These are phyloP conservation scores for Pestalotiopsis fici DNA, from an alignment of 2,329 filamentous ascomycete species.

Conservation along the genomic window DNA sequence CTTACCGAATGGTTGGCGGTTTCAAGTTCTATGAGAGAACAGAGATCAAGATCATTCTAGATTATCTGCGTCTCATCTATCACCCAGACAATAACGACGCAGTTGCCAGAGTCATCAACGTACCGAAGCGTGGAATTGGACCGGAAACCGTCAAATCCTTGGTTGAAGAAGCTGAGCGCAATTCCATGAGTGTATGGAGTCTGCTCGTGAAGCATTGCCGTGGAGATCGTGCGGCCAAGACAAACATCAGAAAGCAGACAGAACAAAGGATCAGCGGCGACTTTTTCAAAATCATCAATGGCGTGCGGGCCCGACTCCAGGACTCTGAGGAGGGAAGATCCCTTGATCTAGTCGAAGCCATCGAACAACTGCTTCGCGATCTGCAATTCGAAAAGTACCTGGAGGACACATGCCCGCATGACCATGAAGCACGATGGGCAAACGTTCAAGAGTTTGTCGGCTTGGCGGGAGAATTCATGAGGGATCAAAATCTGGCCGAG, in stretches of 20 bases:
- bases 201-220: slow-evolving; percentile 61
- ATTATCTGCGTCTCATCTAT: slow-evolving; percentile 84
- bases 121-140: slow-evolving; percentile 79
- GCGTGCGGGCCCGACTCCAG: slow-evolving; percentile 31
- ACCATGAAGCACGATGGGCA: slow-evolving; percentile 78
- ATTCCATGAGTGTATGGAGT: slow-evolving; percentile 72
- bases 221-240: slow-evolving; percentile 47
- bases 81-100: slow-evolving; percentile 88
- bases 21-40: slow-evolving; percentile 88
- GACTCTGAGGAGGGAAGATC: slow-evolving; percentile 28
- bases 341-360: slow-evolving; percentile 45
- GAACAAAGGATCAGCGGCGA: slow-evolving; percentile 55
- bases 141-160: slow-evolving; percentile 75
- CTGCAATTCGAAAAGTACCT: slow-evolving; percentile 76
- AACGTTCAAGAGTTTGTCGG: slow-evolving; percentile 88
- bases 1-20: slow-evolving; percentile 92
- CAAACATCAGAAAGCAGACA: slow-evolving; percentile 49
- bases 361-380: slow-evolving; percentile 59
- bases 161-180: slow-evolving; percentile 73
- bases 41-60: slow-evolving; percentile 84
- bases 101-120: slow-evolving; percentile 80
- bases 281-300: slow-evolving; percentile 45
- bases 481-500: slow-evolving; percentile 40
- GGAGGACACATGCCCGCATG: slow-evolving; percentile 63
- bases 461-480: slow-evolving; percentile 73